Evolutionary conservation across 495 filamentous ascomycete genomes (phyloP), one percentile per base, ranked within the genome.

Genomic region (Talaromyces nanjingensis): DNA sequence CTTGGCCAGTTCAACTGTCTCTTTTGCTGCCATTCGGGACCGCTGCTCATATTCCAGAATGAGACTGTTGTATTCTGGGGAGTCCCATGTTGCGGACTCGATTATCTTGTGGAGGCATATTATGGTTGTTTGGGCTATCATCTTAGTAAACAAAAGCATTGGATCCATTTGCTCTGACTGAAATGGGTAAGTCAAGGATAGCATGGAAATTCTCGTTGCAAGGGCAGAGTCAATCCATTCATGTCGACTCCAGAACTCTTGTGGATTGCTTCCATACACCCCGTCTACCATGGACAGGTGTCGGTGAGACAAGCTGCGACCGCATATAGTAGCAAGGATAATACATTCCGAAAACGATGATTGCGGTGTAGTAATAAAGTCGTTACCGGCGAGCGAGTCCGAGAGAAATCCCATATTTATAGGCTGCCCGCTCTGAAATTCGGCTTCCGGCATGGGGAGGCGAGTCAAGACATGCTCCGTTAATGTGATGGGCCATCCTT

Each of bases 371-470:
- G 70, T 58, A 11, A 62, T 67, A 56, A 75, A 69, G 34, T 60
- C 61, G 20, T 18, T 49, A 0, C 56, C 37, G n/a, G 63, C 60
- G 52, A 84, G 76, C 6, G 73, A 71, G 52, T 84, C 80, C 1
- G 75, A 69, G 0, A 84, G 64, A 52, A 79, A 81, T 16, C 65
- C 71, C n/a, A 72, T 76, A 22, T 73, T 72, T 39, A 75, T 70
- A 2, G 77, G 77, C 42, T 80, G 71, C 2, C 76, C 78, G n/a
- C 72, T 75, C 66, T 84, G 80, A 52, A 84, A 84, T n/a, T 81
- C 74, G 6, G 70, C 64, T 39, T 84, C 82, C 0, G 76, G 77
- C 2, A 75, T 75, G 9, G 81, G 81, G 6, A 84, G 77, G 4
- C 80, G 76, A 4, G 76, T 70, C 16, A 54, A 37, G n/a, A 68